These are phyloP conservation scores for Teunomyces aglyptinius DNA, from an alignment of 805 yeast genomes.

Conservation along the genomic window DNA sequence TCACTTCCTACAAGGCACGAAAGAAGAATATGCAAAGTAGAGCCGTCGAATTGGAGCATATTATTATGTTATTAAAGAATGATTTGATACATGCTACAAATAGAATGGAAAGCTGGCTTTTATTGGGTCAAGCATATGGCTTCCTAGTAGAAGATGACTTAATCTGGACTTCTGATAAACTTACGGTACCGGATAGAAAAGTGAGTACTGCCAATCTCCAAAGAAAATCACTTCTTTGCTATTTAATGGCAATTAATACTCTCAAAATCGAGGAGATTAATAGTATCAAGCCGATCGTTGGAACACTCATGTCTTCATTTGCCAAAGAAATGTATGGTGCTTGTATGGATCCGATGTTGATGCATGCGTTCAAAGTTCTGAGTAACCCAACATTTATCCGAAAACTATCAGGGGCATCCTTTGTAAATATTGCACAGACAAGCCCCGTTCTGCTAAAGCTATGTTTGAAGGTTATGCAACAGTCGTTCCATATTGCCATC, in stretches of 20 bases:
- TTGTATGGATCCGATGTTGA: conserved; percentile 61
- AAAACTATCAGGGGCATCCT: conserved; percentile 21
- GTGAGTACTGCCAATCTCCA: conserved; percentile 61
- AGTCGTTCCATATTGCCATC: conserved; percentile 48
- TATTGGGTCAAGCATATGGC: conserved; percentile 77
- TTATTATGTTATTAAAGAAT: conserved; percentile 59
- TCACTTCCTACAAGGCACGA: conserved; percentile 67
- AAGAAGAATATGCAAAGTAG: conserved; percentile 79
- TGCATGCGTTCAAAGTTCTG: conserved; percentile 51
- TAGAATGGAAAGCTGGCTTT: conserved; percentile 82
- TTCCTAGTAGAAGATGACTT: conserved; percentile 83
- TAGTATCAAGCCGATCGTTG: conserved; percentile 32
- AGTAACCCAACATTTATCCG: conserved; percentile 34
- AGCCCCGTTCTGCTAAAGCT: conserved; percentile 21
- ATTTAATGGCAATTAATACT: conserved; percentile 64
- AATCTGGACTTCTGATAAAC: conserved; percentile 87
- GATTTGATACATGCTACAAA: conserved; percentile 68
- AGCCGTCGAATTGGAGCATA: conserved; percentile 75
- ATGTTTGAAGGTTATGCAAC: conserved; percentile 39
- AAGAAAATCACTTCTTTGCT: conserved; percentile 68
- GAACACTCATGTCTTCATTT: conserved; percentile 50
- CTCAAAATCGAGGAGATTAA: conserved; percentile 3
- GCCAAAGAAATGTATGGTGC: conserved; percentile 62
- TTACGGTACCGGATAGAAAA: conserved; percentile 62
- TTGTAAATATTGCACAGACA: conserved; percentile 20